Conservation (phyloP, 495 filamentous ascomycete genomes). For the Annulohypoxylon moriforme region DNA sequence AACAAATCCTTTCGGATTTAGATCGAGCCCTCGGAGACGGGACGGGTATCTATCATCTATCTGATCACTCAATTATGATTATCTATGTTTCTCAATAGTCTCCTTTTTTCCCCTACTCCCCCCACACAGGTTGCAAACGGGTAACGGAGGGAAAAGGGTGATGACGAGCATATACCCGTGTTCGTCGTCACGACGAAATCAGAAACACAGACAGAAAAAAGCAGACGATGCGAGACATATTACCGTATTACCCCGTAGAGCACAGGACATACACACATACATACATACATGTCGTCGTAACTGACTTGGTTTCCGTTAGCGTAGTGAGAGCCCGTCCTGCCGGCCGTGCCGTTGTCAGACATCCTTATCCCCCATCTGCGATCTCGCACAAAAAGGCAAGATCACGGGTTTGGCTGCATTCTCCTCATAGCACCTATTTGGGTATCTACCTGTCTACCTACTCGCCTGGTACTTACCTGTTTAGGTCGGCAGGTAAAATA, state of each 20-base stretch:
- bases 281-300: no score
- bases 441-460: not conserved
- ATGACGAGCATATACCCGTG: slow-evolving; percentile 47
- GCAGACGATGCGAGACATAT: slow-evolving; percentile 34
- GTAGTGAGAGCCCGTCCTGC: slow-evolving; percentile 22
- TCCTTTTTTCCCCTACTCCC: not conserved
- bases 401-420: slow-evolving; percentile 18
- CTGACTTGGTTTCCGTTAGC: not conserved
- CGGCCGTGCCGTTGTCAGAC: slow-evolving; percentile 34
- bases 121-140: not conserved
- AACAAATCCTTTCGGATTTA: not conserved
- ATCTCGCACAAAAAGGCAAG: slow-evolving; percentile 30
- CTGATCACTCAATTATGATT: not conserved
- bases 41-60: not conserved
- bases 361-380: slow-evolving; percentile 1
- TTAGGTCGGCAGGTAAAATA: no score
- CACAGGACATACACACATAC: no score
- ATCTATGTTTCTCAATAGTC: not conserved
- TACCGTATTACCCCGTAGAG: no score
- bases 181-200: slow-evolving; percentile 8
- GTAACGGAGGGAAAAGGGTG: not conserved
- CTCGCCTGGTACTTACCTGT: no score
- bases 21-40: slow-evolving; percentile 1
- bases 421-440: not conserved
- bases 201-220: not conserved